Evolutionary conservation across 192 early-diverging fungal species (phyloP), one percentile per base, ranked within the genome.

Genomic region (Gaertneriomyces sp.): DNA sequence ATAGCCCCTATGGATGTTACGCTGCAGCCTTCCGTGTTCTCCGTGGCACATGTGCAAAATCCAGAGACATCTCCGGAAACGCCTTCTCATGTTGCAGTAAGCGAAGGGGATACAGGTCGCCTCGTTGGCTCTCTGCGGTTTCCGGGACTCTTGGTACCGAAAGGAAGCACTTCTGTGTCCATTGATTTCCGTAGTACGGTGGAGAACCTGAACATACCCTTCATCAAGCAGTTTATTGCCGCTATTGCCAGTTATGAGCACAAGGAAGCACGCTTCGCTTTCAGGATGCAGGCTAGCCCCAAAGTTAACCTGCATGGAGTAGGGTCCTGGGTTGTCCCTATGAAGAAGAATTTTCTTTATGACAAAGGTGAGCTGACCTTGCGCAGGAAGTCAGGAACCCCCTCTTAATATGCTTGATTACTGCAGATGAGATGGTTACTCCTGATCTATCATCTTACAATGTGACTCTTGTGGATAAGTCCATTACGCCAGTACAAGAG

Each of bases 291-390:
- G 12, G 67, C 67, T 16, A 61, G 41, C 40, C 67, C 67, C 8
- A 46, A 61, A 40, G 45, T 69, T 47, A n/a, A 40, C 14, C 33
- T 69, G 40, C 67, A 53, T 6, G n/a, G 19, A 7, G 19, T 69
- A 11, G 67, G 67, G n/a, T 69, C 67, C 9, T 69, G 67, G 67
- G 60, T 69, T 19, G 43, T 69, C 19, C 67, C 58, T n/a, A 55
- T 69, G 52, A 19, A 62, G 14, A 61, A 61, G 19, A 45, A 9
- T n/a, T 33, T 62, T 62, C 40, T 62, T 0, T 51, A 61, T 45
- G 60, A 69, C 2, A 7, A 52, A 42, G 43, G 67, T 69, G 55
- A 9, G 67, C 62, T 38, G 45, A 45, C 40, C 49, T 10, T 39
- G 12, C 41, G 8, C 12, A 39, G 16, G 54, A 56, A 55, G 25